Evolutionary conservation across 2,329 filamentous ascomycete species (phyloP).

Genomic region (Colletotrichum sp.): DNA sequence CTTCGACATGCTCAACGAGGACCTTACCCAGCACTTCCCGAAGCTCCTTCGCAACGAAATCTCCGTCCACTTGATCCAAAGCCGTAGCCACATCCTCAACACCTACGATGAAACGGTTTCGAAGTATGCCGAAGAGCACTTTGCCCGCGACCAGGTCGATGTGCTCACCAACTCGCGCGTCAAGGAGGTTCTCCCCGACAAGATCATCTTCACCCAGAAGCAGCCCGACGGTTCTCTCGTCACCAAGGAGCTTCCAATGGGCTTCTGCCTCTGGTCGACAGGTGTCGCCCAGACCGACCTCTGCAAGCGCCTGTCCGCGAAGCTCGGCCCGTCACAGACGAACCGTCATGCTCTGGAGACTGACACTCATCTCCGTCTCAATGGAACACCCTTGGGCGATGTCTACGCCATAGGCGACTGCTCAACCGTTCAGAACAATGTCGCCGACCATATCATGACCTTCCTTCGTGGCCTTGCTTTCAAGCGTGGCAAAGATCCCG

Average conservation of each 20-base stretch:
- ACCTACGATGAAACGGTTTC: slow-evolving; percentile 97
- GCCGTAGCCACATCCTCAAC: slow-evolving; percentile 92
- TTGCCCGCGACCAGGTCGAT: slow-evolving; percentile 88
- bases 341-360: slow-evolving; percentile 95
- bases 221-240: slow-evolving; percentile 73
- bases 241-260: slow-evolving; percentile 94
- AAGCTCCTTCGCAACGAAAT: slow-evolving; percentile 94
- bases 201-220: slow-evolving; percentile 88
- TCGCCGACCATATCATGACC: slow-evolving; percentile 87
- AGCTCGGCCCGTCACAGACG: slow-evolving; percentile 77
- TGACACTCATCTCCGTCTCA: slow-evolving; percentile 88
- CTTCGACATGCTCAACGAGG: slow-evolving; percentile 95
- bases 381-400: slow-evolving; percentile 87
- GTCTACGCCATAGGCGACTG: slow-evolving; percentile 98
- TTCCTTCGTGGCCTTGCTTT: slow-evolving; percentile 90
- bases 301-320: slow-evolving; percentile 76
- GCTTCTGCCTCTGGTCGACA: slow-evolving; percentile 97
- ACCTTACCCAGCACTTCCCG: slow-evolving; percentile 83
- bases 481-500: slow-evolving; percentile 89
- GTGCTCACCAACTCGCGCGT: slow-evolving; percentile 93
- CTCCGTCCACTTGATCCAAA: slow-evolving; percentile 96
- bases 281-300: slow-evolving; percentile 89
- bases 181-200: slow-evolving; percentile 83
- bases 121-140: slow-evolving; percentile 88
- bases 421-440: slow-evolving; percentile 95